Base-by-base conservation (phyloP, 2,329 filamentous ascomycete species). In the Ophioceras dolichostomum region DNA sequence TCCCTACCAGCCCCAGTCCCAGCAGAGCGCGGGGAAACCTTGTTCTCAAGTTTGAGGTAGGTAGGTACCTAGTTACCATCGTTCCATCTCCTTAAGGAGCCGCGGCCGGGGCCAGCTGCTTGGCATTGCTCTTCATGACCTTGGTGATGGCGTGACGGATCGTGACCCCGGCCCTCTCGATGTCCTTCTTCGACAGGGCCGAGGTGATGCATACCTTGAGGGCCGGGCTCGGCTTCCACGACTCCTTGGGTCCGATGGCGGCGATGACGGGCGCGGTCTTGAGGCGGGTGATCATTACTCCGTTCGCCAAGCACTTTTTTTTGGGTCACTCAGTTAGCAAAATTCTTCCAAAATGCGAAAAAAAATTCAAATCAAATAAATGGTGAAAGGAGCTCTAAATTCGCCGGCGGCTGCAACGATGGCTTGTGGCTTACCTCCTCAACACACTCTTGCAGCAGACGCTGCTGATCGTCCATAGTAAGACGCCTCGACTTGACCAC, bases 341-440 rank as follows among this genome's bases (percentile, higher is more conserved):
- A 30, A 8, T n/a, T 30, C 28, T 5, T 16, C 28, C 5, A 12
- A 6, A 14, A 13, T 30, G 28, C 5, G 28, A 7, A 42, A 39
- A 10, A 10, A 32, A 36, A 17, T 22, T 14, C 10, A 24, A 16
- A 13, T 22, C 8, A 21, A 37, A 57, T n/a, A n/a, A n/a, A n/a
- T n/a, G n/a, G n/a, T n/a, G n/a, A n/a, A n/a, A n/a, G n/a, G n/a
- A n/a, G n/a, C n/a, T n/a, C n/a, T n/a, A n/a, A n/a, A n/a, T n/a
- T n/a, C n/a, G n/a, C n/a, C n/a, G n/a, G n/a, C n/a, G n/a, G n/a
- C n/a, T n/a, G n/a, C n/a, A n/a, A n/a, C n/a, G n/a, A n/a, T n/a
- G n/a, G n/a, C n/a, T n/a, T n/a, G n/a, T n/a, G n/a, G n/a, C 73
- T 50, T 69, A 93, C 88, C 80, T 98, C 91, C 42, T 98, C 93